Evolutionary conservation across 2,329 filamentous ascomycete species (phyloP).

Genomic region (Penicillium concentricum): DNA sequence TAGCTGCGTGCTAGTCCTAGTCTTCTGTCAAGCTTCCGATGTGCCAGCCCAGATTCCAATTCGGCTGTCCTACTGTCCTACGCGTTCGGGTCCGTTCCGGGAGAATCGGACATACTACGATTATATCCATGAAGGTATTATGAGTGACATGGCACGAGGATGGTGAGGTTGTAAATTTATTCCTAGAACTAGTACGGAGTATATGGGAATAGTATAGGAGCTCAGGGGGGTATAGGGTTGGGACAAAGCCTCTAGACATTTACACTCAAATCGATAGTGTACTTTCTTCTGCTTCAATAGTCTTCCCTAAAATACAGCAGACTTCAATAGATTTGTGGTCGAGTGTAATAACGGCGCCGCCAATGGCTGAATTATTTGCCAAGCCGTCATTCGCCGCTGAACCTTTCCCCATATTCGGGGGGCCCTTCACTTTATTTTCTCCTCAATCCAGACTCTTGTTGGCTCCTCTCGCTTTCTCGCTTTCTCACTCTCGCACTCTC

Average conservation of each 20-base stretch:
- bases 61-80: constrained; percentile 9
- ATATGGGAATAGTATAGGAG: not conserved
- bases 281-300: not conserved
- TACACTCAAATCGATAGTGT: not conserved
- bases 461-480: not conserved
- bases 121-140: not conserved
- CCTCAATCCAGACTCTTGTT: constrained; percentile 11
- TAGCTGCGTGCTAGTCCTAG: not conserved
- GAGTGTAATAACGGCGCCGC: constrained; percentile 13
- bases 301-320: not conserved
- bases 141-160: not conserved
- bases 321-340: not conserved
- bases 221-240: not conserved
- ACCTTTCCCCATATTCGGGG: constrained; percentile 33
- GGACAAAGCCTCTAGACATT: not conserved
- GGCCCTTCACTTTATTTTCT: constrained; percentile 19
- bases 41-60: constrained; percentile 1
- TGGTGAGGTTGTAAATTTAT: no score
- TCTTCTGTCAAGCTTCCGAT: not conserved
- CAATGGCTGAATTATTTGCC: constrained; percentile 22
- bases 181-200: no score
- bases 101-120: not conserved
- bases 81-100: constrained; percentile 1
- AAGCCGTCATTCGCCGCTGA: constrained; percentile 31
- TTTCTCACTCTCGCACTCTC: no score